Conservation (phyloP, 306 rosid genomes). For the Pyrus betulifolia region DNA sequence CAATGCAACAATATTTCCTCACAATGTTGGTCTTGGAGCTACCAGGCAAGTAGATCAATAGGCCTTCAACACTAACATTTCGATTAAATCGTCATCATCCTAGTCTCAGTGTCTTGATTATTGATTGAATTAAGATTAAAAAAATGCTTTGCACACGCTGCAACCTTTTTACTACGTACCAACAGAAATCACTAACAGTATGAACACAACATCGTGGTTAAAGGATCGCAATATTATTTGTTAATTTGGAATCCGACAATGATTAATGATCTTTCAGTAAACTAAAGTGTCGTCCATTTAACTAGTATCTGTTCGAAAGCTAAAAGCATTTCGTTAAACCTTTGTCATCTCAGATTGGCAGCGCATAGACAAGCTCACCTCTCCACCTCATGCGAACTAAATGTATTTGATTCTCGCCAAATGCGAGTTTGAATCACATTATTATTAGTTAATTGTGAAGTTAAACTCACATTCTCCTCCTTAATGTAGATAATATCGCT, state of each 20-base stretch:
- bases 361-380: constrained; percentile 32
- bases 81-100: not conserved
- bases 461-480: not conserved
- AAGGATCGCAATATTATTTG: too few species aligned
- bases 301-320: not conserved
- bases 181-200: too few species aligned
- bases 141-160: too few species aligned
- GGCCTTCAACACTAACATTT: not conserved
- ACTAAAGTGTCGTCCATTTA: not conserved
- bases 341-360: constrained; percentile 37
- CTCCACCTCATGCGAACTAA: constrained; percentile 27
- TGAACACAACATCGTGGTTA: too few species aligned
- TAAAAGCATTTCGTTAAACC: not conserved
- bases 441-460: not conserved
- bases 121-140: too few species aligned
- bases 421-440: too few species aligned
- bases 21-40: constrained; percentile 40
- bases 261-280: too few species aligned
- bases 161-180: too few species aligned
- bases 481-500: not conserved
- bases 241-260: too few species aligned
- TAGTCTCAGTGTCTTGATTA: too few species aligned
- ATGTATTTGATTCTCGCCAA: constrained; percentile 13
- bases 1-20: constrained; percentile 29
- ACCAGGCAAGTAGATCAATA: constrained; percentile 21